phyloP scores from a whole-genome alignment of 352 stramenopile genomes.

The Globisporangium alternatum region DNA sequence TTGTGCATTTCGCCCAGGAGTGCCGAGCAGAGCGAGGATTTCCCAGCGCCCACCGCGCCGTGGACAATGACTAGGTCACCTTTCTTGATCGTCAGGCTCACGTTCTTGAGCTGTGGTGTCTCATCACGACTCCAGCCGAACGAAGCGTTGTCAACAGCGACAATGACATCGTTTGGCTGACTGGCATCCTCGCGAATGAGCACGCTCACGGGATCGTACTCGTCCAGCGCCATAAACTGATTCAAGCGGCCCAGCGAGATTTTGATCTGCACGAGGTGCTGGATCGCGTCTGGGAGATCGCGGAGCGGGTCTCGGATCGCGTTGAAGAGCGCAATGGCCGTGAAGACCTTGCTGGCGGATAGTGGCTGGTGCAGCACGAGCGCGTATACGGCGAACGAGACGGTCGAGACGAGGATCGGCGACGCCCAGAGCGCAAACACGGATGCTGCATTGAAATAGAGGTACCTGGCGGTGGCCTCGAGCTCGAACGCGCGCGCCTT shows the following conservation, averaged over 20 bases:
- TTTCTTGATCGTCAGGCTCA: background rate
- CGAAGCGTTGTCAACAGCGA: background rate
- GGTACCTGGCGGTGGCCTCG: constrained; percentile 38
- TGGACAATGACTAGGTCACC: constrained; percentile 3
- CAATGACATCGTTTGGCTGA: background rate
- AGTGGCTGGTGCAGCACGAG: constrained; percentile 32
- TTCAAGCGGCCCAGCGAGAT: constrained; percentile 34
- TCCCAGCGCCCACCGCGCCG: background rate
- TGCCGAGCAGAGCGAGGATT: background rate
- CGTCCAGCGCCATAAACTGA: constrained; percentile 23
- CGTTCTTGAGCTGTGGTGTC: background rate
- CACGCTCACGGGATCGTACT: background rate
- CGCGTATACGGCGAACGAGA: constrained; percentile 43
- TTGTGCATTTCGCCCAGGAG: constrained; percentile 3
- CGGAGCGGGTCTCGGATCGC: constrained; percentile 34
- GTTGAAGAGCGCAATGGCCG: constrained; percentile 44
- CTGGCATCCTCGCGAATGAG: background rate
- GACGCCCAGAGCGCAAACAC: constrained; percentile 57
- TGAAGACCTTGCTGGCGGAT: constrained; percentile 47
- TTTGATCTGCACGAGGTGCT: constrained; percentile 35
- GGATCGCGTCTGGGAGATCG: constrained; percentile 29
- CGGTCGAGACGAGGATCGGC: constrained; percentile 35
- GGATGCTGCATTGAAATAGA: constrained; percentile 46
- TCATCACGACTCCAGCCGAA: background rate
- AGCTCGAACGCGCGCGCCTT: constrained; percentile 23